Conservation (phyloP, 2,329 filamentous ascomycete species). For the Capronia americana region DNA sequence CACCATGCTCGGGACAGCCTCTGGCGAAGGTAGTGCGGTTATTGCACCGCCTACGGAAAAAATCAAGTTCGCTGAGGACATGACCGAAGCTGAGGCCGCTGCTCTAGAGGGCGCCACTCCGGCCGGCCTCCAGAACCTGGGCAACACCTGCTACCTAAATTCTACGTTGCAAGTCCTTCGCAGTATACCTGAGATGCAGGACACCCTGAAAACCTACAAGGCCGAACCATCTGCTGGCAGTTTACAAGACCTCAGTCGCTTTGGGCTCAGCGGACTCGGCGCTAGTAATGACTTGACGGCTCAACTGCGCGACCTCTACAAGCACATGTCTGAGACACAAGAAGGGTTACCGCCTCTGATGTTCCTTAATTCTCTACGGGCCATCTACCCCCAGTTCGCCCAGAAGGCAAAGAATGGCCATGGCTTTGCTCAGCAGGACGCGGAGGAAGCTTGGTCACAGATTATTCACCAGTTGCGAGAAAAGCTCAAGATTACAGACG, state of each 20-base stretch:
- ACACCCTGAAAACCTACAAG: slow-evolving; percentile 72
- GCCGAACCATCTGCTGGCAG: slow-evolving; percentile 43
- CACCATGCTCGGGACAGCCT: slow-evolving; percentile 94
- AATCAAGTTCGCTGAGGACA: slow-evolving; percentile 92
- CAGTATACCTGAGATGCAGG: slow-evolving; percentile 87
- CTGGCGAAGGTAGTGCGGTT: slow-evolving; percentile 63
- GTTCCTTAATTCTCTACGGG: slow-evolving; percentile 81
- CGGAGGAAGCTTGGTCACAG: slow-evolving; percentile 97
- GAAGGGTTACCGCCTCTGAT: slow-evolving; percentile 81
- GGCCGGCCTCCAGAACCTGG: slow-evolving; percentile 86
- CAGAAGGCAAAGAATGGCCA: slow-evolving; percentile 82
- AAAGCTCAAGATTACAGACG: slow-evolving; percentile 69
- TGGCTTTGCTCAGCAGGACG: slow-evolving; percentile 96
- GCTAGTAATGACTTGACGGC: slow-evolving; percentile 73
- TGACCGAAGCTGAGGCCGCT: slow-evolving; percentile 92
- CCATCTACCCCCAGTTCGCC: slow-evolving; percentile 87
- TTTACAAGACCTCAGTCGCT: slow-evolving; percentile 56
- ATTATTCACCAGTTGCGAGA: slow-evolving; percentile 83
- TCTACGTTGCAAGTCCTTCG: slow-evolving; percentile 92
- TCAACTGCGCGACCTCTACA: slow-evolving; percentile 82
- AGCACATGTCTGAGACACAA: slow-evolving; percentile 87
- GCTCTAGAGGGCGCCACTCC: slow-evolving; percentile 83
- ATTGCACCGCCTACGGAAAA: slow-evolving; percentile 68
- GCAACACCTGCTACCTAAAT: slow-evolving; percentile 99
- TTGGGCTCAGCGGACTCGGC: slow-evolving; percentile 65